Evolutionary conservation across 495 filamentous ascomycete species (phyloP), one percentile per base, ranked within the genome.

Genomic region (Massariosphaeria phaeospora): DNA sequence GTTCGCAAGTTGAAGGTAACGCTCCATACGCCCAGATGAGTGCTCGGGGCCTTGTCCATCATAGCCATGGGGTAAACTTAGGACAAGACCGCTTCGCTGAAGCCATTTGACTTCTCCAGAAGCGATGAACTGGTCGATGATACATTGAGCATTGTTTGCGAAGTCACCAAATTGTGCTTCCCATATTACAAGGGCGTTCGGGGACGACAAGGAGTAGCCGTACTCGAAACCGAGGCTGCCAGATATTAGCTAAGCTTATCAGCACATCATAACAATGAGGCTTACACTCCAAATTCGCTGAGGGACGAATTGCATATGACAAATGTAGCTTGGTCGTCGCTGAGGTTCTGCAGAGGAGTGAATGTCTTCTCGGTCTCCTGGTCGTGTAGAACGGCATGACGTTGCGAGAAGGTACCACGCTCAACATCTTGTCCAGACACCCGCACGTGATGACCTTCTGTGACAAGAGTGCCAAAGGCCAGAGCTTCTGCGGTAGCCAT

Each of bases 111-210:
- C 83, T 72, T 98, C 93, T 64, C 94, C 93, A 35, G 94, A 94
- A 34, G 94, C 93, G 63, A 98, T 83, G 74, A 98, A 98, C 74
- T 98, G 93, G 71, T 98, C 93, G 67, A 96, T 90, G 73, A 98
- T 94, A 70, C 90, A 95, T 72, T 98, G 93, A 38, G 91, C 89
- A 72, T 96, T 97, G 80, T 98, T 98, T 76, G 91, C 93, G 61
- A 98, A 98, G 72, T 98, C 93, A 75, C 93, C 93, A 70, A 98
- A 98, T 74, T 98, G 93, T 27, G 93, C 93, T 72, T 98, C 93
- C 93, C 93, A 98, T 80, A 98, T 91, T 55, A 97, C 89, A 25
- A 98, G 80, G 34, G 91, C 93, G 69, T 95, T 91, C 33, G 93
- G 93, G 38, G 94, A 96, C 49, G 89, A 94, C 40, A 98, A 73